Evolutionary conservation across 306 rosid species (phyloP), one percentile per base, ranked within the genome.

Genomic region (Ammopiptanthus mongolicus): DNA sequence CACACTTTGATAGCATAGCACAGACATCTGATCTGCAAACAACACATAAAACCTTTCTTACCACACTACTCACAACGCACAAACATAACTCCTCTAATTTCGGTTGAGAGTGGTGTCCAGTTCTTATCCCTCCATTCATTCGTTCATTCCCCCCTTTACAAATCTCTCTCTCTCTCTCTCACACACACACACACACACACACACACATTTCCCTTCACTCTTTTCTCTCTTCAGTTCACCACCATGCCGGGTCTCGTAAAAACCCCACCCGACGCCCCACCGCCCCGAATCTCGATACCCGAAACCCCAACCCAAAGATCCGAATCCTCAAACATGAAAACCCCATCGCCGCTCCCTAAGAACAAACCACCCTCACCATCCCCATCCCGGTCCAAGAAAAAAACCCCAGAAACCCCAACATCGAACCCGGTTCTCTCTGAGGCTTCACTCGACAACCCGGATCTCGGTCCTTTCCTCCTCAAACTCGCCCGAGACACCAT

Each of bases 381-480:
- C 0, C 88, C 98, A 0, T 88, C 97, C 37, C 88, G 99, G 33
- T 88, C 96, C 29, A 90, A 88, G 47, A 92, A 91, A 61, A 91
- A 85, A 8, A 90, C 80, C 0, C 87, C 96, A 0, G 93, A 88
- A 5, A 84, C 87, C 25, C 96, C 97, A 0, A 47, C 41, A 3
- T 4, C 78, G 19, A 84, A 78, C 78, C 85, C 85, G 3, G 37
- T 77, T 55, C 84, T 85, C 33, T 77, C 91, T 0, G 98, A 90
- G 21, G 84, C 92, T 29, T 91, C 97, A 1, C 92, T 96, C 1
- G 98, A 96, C 81, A 96, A 96, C 78, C 98, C 99, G 51, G 99
- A 96, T 96, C 99, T 96, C 57, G 99, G 97, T 0, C 99, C 99
- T 2, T 95, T 95, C 55, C 95, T 95, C 0, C 98, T 96, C 13